Evolutionary conservation across 495 filamentous ascomycete genomes (phyloP), one percentile per base, ranked within the genome.

Genomic region (Podospora comata): DNA sequence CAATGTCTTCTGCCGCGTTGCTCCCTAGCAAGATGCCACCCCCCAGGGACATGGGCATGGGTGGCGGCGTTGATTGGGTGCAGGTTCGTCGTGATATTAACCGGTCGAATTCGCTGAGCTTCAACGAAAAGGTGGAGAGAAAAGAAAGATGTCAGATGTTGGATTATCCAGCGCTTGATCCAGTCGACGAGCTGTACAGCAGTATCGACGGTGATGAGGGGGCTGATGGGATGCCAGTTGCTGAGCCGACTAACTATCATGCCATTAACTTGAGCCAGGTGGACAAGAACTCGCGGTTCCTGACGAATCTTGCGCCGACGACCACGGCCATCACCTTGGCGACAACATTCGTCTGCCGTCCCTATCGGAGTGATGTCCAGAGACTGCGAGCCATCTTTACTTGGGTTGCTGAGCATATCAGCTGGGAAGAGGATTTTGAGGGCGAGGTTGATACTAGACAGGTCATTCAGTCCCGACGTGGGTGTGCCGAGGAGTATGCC

Each of bases 61-160:
- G 85, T 5, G 85, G 78, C 54, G 78, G 84, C 32, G 87, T 90
- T 27, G 95, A 97, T 75, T 99, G 95, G 94, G 91, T 98, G 28
- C 93, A 97, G 75, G 93, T 98, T 28, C 89, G 95, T 60, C 87
- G 94, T 57, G 95, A 99, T 80, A 91, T 98, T 54, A 97, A 98
- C 76, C 86, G 95, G 18, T 93, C 94, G 15, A 98, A 96, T 73
- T 93, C 94, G 0, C 82, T 97, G 28, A 97, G 93, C 77, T 86
- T 87, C 65, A 95, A 95, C 66, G 95, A 99, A 77, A 86, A 90
- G 18, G 82, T 86, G 39, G 95, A 98, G 72, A 83, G 96, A 62
- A 88, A 87, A n/a, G 95, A 98, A 66, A 87, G 93, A 34, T 97
- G 93, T 71, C 90, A 97, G 74, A 94, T 99, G 91, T 85, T 97